Conservation (phyloP, 305 asterid species). For the Fraxinus sp. region DNA sequence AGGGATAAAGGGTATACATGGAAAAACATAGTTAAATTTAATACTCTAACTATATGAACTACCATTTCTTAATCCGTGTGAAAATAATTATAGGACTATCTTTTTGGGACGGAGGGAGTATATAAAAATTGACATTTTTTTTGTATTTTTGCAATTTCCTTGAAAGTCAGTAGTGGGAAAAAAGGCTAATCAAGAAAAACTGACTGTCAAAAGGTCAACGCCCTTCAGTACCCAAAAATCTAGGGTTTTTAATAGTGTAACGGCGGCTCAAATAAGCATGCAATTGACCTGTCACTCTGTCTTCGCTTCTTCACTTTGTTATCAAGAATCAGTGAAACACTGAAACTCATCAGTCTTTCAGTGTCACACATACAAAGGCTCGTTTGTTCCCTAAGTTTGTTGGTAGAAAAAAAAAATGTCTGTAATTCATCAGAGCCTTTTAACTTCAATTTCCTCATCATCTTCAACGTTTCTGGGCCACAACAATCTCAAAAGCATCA, state of each 20-base stretch:
- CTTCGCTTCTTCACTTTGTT: not conserved
- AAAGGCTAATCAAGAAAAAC: not conserved
- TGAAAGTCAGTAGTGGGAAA: not conserved
- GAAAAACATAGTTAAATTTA: no score
- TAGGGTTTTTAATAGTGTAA: not conserved
- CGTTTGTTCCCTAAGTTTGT: not conserved
- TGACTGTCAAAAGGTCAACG: not conserved
- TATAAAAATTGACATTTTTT: no score
- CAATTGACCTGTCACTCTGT: not conserved
- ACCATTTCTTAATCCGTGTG: no score
- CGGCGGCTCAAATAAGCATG: not conserved
- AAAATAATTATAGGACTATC: no score
- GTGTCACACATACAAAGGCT: not conserved
- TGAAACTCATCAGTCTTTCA: not conserved
- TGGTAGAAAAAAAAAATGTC: conserved; percentile 40
- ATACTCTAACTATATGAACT: no score
- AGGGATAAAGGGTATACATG: no score
- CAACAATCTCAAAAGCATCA: conserved; percentile 43
- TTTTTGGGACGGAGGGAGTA: no score
- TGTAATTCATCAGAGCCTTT: conserved; percentile 49
- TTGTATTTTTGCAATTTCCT: not conserved
- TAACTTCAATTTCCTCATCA: conserved; percentile 58
- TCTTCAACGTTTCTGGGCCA: conserved; percentile 55
- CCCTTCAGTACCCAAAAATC: not conserved
- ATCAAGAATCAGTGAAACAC: not conserved